Evolutionary conservation across 2,329 filamentous ascomycete genomes (phyloP).

Genomic region (Diaporthe sp.): DNA sequence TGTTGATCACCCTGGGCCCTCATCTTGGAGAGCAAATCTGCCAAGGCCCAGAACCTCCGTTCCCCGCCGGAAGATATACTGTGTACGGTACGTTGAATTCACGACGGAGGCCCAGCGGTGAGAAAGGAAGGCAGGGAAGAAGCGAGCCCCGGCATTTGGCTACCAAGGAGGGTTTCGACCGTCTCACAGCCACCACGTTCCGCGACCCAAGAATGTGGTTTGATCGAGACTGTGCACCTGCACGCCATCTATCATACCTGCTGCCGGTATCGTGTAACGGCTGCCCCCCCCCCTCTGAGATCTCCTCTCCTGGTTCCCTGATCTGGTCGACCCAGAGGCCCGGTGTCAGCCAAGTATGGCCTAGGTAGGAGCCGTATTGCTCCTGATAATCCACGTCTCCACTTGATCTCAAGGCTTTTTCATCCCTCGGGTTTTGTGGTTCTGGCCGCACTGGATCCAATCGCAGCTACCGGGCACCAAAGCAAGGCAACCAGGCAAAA

Average conservation of each 20-base stretch:
- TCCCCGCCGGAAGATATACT: neutral
- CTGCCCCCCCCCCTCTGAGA: neutral
- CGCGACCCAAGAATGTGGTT: conserved; percentile 4
- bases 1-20: neutral
- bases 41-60: conserved; percentile 21
- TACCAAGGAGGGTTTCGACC: neutral
- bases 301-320: neutral
- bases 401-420: neutral
- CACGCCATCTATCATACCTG: conserved; percentile 18
- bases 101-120: neutral
- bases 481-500: neutral
- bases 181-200: conserved; percentile 6
- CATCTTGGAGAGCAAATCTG: neutral
- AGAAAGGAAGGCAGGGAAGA: neutral
- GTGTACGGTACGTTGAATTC: neutral
- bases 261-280: conserved; percentile 1
- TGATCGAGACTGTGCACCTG: conserved; percentile 25
- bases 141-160: neutral
- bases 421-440: neutral
- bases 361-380: neutral
- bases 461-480: neutral
- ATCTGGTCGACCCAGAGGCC: conserved; percentile 1
- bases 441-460: neutral
- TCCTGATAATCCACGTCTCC: neutral
- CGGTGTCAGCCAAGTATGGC: neutral